Percentiles rank a stretch among this genome's conserved stretches.
Conservation (phyloP, 1,284 basidiomycete genomes). For the Boletus albobrunnescens region DNA sequence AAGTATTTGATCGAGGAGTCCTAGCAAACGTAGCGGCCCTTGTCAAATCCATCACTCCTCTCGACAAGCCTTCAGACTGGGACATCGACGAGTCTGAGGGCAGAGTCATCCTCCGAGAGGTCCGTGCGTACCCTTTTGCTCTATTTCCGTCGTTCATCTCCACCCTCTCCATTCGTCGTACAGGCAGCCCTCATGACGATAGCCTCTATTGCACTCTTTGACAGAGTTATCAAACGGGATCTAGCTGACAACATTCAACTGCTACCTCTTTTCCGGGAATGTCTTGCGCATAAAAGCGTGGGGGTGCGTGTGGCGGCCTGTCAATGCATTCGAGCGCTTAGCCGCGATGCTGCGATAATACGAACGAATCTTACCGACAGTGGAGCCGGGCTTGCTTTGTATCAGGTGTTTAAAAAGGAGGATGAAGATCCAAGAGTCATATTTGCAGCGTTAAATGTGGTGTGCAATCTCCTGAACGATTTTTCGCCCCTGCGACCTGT, state of each 20-base stretch:
- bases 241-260: constrained; percentile 54
- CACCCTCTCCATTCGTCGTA: background rate
- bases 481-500: constrained; percentile 79
- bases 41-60: constrained; percentile 51
- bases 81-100: constrained; percentile 64
- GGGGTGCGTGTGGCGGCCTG: constrained; percentile 82
- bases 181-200: constrained; percentile 69
- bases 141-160: constrained; percentile 1
- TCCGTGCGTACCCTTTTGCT: constrained; percentile 29
- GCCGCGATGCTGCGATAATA: constrained; percentile 72
- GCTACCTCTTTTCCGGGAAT: constrained; percentile 53
- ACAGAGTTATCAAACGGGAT: constrained; percentile 64
- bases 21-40: constrained; percentile 47
- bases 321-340: constrained; percentile 79
- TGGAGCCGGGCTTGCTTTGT: constrained; percentile 69
- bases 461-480: constrained; percentile 84
- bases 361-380: constrained; percentile 81
- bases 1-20: constrained; percentile 62
- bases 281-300: constrained; percentile 57
- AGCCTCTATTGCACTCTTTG: constrained; percentile 65
- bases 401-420: constrained; percentile 52
- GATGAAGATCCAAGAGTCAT: constrained; percentile 71
- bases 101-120: constrained; percentile 60
- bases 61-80: constrained; percentile 39
- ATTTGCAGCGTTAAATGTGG: constrained; percentile 66